These are phyloP conservation scores for Vigna angularis DNA, from an alignment of 306 rosid genomes.

Conservation along the genomic window DNA sequence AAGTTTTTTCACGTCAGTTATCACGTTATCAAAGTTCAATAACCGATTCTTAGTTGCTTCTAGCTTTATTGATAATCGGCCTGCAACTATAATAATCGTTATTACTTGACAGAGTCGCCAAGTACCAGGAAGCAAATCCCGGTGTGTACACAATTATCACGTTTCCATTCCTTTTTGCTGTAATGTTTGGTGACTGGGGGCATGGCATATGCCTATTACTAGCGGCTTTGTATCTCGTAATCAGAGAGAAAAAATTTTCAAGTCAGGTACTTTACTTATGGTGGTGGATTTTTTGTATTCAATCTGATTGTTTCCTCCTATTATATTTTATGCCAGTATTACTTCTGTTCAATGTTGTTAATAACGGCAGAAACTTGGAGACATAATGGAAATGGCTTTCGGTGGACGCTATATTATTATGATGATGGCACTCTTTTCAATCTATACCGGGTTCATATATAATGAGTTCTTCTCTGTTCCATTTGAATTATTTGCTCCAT, in stretches of 20 bases:
- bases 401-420: constrained; percentile 78
- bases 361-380: constrained; percentile 83
- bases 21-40: not conserved
- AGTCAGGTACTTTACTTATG: constrained; percentile 63
- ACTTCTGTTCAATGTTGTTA: constrained; percentile 48
- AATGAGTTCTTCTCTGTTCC: constrained; percentile 88
- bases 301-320: constrained; percentile 28
- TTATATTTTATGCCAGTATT: constrained; percentile 33
- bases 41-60: constrained; percentile 18
- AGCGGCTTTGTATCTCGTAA: constrained; percentile 71
- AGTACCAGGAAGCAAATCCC: constrained; percentile 84
- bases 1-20: not conserved
- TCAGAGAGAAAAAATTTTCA: constrained; percentile 66
- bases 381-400: constrained; percentile 82
- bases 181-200: constrained; percentile 93
- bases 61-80: constrained; percentile 15
- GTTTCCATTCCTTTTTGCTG: constrained; percentile 90
- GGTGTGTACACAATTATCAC: constrained; percentile 76
- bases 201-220: constrained; percentile 88
- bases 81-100: constrained; percentile 14
- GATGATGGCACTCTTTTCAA: constrained; percentile 89
- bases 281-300: constrained; percentile 35
- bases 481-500: constrained; percentile 72
- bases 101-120: constrained; percentile 65
- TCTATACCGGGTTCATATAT: constrained; percentile 84